Conservation (phyloP, 192 early-diverging fungal genomes). For the Obelidium mucronatum region DNA sequence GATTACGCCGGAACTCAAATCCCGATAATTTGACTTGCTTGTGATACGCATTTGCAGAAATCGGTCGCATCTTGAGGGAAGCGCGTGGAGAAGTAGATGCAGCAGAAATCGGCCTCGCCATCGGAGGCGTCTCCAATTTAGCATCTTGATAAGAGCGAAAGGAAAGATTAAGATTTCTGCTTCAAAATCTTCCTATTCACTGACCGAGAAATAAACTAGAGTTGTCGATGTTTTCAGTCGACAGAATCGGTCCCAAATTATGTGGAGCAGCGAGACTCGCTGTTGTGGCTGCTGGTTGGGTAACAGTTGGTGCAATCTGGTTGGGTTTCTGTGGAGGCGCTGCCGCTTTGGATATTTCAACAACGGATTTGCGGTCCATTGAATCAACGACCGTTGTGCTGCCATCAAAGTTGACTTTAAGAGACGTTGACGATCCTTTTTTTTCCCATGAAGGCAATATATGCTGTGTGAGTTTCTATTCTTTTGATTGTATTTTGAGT, state of each 20-base stretch:
- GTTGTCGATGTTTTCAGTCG: not conserved
- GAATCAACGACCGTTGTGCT: not conserved
- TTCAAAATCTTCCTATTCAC: too few relatives aligned
- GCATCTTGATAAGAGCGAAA: too few relatives aligned
- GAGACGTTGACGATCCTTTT: not conserved
- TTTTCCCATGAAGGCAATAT: too few relatives aligned
- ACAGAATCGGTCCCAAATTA: not conserved
- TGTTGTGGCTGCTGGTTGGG: not conserved
- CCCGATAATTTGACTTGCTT: constrained; percentile 21
- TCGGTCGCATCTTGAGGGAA: constrained; percentile 7
- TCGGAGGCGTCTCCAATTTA: too few relatives aligned
- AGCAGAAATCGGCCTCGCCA: not conserved
- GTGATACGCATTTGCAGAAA: constrained; percentile 2
- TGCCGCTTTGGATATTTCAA: not conserved
- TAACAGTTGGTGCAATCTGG: not conserved
- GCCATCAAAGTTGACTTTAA: constrained; percentile 9
- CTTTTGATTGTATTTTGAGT: too few relatives aligned
- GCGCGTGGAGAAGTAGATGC: not conserved
- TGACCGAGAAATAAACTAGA: not conserved
- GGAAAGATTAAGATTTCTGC: too few relatives aligned
- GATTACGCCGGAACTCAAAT: constrained; percentile 30
- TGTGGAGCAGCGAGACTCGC: not conserved
- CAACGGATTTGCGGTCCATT: not conserved
- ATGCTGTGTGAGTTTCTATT: too few relatives aligned
- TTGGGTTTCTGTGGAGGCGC: too few relatives aligned